phyloP scores from a whole-genome alignment of 305 asterid genomes.

The Petunia hybrid region DNA sequence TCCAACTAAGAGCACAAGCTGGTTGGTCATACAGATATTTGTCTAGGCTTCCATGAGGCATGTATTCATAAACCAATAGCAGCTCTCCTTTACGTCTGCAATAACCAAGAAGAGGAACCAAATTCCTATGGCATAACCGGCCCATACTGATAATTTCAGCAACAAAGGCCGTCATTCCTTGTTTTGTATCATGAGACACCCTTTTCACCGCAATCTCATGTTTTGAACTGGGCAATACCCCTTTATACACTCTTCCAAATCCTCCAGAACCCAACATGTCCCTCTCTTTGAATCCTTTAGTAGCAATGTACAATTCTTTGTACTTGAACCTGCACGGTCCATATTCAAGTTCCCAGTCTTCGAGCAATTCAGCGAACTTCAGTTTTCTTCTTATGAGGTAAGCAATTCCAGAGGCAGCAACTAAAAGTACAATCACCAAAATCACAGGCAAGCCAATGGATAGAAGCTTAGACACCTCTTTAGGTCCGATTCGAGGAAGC shows the following conservation, averaged over 20 bases:
- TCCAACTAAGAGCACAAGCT: constrained; percentile 32
- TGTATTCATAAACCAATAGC: constrained; percentile 22
- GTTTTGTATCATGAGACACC: constrained; percentile 18
- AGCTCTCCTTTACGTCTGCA: constrained; percentile 35
- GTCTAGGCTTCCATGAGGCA: constrained; percentile 18
- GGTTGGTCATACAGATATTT: constrained; percentile 29
- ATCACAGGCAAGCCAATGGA: constrained; percentile 31
- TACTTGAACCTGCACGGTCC: constrained; percentile 39
- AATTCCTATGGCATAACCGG: constrained; percentile 30
- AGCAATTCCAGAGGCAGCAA: background rate
- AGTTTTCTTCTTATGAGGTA: constrained; percentile 24
- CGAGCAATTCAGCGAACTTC: constrained; percentile 41
- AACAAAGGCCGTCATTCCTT: constrained; percentile 31
- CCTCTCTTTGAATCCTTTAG: constrained; percentile 35
- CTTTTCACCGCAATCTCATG: constrained; percentile 21
- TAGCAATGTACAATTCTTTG: constrained; percentile 21
- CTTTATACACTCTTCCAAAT: constrained; percentile 39
- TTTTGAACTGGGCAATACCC: constrained; percentile 14
- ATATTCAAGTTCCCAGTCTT: constrained; percentile 44
- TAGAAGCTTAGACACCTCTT: constrained; percentile 19
- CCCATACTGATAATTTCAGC: constrained; percentile 34
- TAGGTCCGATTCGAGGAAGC: constrained; percentile 42
- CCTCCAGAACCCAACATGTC: constrained; percentile 38
- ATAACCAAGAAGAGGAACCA: constrained; percentile 33
- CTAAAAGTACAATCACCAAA: background rate